Percentiles rank a stretch among this genome's conserved stretches.
Conservation (phyloP, 768 basidiomycete genomes). For the Hygrocybe coccinea region DNA sequence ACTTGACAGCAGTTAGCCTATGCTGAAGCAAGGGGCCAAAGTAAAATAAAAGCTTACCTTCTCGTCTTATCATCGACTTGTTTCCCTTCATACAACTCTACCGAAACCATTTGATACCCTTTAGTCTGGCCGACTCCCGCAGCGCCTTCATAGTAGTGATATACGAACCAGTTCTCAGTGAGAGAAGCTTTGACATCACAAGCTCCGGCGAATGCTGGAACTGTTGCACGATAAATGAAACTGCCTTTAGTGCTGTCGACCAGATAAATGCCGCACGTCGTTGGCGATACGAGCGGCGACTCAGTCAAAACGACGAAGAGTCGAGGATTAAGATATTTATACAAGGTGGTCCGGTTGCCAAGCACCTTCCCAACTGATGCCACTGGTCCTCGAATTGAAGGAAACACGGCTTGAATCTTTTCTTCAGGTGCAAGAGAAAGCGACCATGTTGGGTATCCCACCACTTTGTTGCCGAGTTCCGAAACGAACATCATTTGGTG, state of each 20-base stretch:
- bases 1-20: conserved; percentile 20
- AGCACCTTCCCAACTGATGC: conserved; percentile 81
- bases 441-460: conserved; percentile 65
- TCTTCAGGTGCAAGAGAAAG: conserved; percentile 53
- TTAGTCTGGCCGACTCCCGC: conserved; percentile 47
- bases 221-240: conserved; percentile 58
- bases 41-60: conserved; percentile 47
- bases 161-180: conserved; percentile 91
- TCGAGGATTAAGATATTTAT: conserved; percentile 91
- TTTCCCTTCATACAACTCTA: conserved; percentile 84
- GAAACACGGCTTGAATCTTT: conserved; percentile 48
- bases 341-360: conserved; percentile 82
- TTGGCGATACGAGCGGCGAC: conserved; percentile 15
- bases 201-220: conserved; percentile 40
- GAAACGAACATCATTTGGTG: conserved; percentile 46
- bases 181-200: conserved; percentile 69
- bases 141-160: conserved; percentile 71
- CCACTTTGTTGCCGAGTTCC: conserved; percentile 40
- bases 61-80: conserved; percentile 60
- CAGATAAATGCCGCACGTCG: conserved; percentile 62
- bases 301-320: conserved; percentile 63
- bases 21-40: not conserved
- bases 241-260: conserved; percentile 79
- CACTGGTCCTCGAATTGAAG: conserved; percentile 47
- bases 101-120: conserved; percentile 69